Evolutionary conservation across 345 rosid genomes (phyloP).

Genomic region (Citrus glauca): DNA sequence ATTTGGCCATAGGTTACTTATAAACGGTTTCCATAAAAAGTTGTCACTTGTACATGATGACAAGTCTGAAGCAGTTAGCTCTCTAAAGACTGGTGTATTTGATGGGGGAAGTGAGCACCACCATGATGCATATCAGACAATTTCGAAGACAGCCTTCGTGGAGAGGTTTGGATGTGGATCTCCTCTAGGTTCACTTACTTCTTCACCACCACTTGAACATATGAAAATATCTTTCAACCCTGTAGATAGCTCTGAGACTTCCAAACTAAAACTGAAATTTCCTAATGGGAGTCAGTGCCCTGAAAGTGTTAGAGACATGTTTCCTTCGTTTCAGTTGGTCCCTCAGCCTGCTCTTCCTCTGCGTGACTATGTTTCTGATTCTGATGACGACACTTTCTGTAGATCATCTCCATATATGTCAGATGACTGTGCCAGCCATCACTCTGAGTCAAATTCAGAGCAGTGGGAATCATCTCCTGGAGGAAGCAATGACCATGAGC

Average conservation of each 20-base stretch:
- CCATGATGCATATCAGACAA: slow-evolving; percentile 21
- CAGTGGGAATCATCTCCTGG: slow-evolving; percentile 74
- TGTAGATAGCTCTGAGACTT: slow-evolving; percentile 49
- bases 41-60: slow-evolving; percentile 40
- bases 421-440: slow-evolving; percentile 57
- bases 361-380: slow-evolving; percentile 41
- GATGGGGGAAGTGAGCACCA: slow-evolving; percentile 31
- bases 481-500: slow-evolving; percentile 41
- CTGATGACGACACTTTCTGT: slow-evolving; percentile 87
- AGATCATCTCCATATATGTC: slow-evolving; percentile 72
- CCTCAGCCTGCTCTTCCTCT: slow-evolving; percentile 48
- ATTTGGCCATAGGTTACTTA: slow-evolving; percentile 58
- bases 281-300: slow-evolving; percentile 43
- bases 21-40: slow-evolving; percentile 54
- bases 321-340: slow-evolving; percentile 87
- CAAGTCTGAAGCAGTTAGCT: slow-evolving; percentile 33
- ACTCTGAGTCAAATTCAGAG: slow-evolving; percentile 73
- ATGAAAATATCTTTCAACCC: slow-evolving; percentile 91
- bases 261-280: slow-evolving; percentile 66
- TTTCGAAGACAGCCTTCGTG: slow-evolving; percentile 17
- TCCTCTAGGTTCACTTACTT: slow-evolving; percentile 42
- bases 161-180: slow-evolving; percentile 39
- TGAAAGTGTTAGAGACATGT: slow-evolving; percentile 43
- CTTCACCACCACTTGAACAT: slow-evolving; percentile 89
- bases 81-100: slow-evolving; percentile 25